A percentile compares a stretch with the other conserved stretches of the same genome.
phyloP scores from a whole-genome alignment of 805 yeast species.

The Candida insectorum region DNA sequence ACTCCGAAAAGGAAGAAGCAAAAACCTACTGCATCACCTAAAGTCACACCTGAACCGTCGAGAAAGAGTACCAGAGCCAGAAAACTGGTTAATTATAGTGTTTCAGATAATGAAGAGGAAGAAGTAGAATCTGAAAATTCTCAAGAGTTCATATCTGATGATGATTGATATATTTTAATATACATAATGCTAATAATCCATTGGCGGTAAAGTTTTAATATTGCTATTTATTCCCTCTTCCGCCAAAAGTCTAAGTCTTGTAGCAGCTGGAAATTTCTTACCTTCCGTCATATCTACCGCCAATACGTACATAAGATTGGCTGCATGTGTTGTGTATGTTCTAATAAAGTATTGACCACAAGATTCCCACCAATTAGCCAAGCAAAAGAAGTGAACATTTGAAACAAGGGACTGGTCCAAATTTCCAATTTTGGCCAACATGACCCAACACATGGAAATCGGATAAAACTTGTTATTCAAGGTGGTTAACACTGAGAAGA shows the following conservation, averaged over 20 bases:
- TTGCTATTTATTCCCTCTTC: slow-evolving; percentile 69
- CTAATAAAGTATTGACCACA: slow-evolving; percentile 53
- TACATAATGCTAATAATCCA: slow-evolving; percentile 25
- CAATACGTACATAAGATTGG: slow-evolving; percentile 35
- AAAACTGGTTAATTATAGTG: slow-evolving; percentile 31
- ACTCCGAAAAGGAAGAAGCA: not conserved
- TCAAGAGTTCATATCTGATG: slow-evolving; percentile 1
- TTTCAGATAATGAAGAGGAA: slow-evolving; percentile 1
- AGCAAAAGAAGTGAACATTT: slow-evolving; percentile 67
- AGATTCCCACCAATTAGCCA: slow-evolving; percentile 92
- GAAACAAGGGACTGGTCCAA: slow-evolving; percentile 45
- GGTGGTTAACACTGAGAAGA: slow-evolving; percentile 74
- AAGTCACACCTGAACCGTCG: slow-evolving; percentile 20
- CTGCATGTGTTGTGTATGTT: slow-evolving; percentile 67
- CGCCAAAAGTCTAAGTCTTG: slow-evolving; percentile 69
- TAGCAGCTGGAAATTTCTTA: slow-evolving; percentile 68
- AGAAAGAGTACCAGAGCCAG: slow-evolving; percentile 43
- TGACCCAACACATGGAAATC: slow-evolving; percentile 53
- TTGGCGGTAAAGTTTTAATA: slow-evolving; percentile 42
- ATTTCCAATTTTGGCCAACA: slow-evolving; percentile 72
- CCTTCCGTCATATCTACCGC: slow-evolving; percentile 20
- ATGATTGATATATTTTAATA: not conserved
- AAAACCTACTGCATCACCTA: slow-evolving; percentile 5
- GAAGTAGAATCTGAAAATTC: slow-evolving; percentile 12
- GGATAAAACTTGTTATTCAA: slow-evolving; percentile 43